phyloP scores from a whole-genome alignment of 208 protist genomes.

The Leishmania mexicana region DNA sequence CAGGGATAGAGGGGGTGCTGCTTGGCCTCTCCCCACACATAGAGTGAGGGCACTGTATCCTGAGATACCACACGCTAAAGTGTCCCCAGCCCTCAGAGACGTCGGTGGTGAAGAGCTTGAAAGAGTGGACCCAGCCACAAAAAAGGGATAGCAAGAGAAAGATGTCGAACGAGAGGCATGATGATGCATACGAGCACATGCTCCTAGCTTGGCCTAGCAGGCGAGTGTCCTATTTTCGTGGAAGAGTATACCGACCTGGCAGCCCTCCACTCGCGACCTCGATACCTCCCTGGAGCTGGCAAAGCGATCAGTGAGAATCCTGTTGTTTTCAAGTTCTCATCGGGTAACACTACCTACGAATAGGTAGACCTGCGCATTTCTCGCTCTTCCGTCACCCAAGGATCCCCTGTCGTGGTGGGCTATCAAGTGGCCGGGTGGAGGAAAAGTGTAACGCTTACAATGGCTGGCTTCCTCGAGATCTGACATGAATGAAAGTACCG shows the following conservation, averaged over 20 bases:
- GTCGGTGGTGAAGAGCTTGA: neutral
- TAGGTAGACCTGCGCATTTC: neutral
- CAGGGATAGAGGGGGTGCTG: neutral
- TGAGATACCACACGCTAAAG: neutral
- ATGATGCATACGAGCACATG: neutral
- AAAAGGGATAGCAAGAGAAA: neutral
- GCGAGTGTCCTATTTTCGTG: too few species aligned
- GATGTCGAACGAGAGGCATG: neutral
- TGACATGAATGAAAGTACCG: neutral
- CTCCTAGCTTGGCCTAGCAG: neutral
- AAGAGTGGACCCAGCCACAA: neutral
- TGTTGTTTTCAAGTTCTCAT: neutral
- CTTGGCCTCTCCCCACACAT: neutral
- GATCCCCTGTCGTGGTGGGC: neutral
- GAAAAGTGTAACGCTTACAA: neutral
- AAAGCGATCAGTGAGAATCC: neutral
- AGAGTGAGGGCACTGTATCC: neutral
- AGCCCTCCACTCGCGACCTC: neutral
- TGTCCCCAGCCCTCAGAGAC: neutral
- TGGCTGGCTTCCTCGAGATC: neutral
- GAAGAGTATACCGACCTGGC: neutral
- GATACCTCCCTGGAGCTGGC: neutral
- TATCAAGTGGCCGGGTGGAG: neutral
- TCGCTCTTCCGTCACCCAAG: neutral
- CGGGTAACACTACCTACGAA: neutral